Percentiles rank a stretch among this genome's conserved stretches.
phyloP scores from a whole-genome alignment of 1,284 basidiomycete genomes.

The Athelia psychrophila region DNA sequence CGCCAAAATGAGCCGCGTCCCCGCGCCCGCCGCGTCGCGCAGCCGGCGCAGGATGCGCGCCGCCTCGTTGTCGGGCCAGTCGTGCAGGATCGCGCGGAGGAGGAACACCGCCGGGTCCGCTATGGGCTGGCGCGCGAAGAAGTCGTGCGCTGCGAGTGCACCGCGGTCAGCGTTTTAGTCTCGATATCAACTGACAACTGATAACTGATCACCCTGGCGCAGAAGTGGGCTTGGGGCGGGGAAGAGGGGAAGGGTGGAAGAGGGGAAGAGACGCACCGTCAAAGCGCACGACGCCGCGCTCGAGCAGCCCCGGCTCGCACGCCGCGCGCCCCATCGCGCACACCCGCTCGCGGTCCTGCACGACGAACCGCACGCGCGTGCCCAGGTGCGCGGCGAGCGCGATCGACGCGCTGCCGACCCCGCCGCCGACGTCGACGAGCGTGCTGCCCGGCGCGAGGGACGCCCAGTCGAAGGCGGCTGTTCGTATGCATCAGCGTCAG shows the following conservation, averaged over 20 bases:
- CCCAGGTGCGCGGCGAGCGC: conserved; percentile 40
- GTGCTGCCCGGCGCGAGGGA: conserved; percentile 50
- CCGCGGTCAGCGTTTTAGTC: not conserved
- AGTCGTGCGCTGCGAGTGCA: conserved; percentile 56
- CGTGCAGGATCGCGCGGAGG: conserved; percentile 67
- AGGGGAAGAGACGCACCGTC: not conserved
- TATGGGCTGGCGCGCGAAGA: conserved; percentile 62
- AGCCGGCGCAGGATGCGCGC: conserved; percentile 47
- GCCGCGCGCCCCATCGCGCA: conserved; percentile 49
- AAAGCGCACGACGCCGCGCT: not conserved
- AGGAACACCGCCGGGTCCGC: conserved; percentile 59
- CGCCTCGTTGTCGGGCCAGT: conserved; percentile 69
- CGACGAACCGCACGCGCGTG: conserved; percentile 48
- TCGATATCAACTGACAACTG: not conserved
- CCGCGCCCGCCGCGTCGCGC: conserved; percentile 43
- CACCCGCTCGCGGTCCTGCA: conserved; percentile 69
- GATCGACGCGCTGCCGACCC: conserved; percentile 72
- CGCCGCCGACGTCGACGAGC: conserved; percentile 74
- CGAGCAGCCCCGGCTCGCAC: not conserved
- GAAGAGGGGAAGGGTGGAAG: not conserved
- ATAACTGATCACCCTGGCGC: conserved; percentile 31
- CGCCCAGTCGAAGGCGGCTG: conserved; percentile 59
- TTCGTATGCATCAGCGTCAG: conserved; percentile 19
- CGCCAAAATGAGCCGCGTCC: conserved; percentile 61
- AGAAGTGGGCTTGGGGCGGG: not conserved